phyloP scores from a whole-genome alignment of 148 eudicot genomes.

The Silene uniflora region DNA sequence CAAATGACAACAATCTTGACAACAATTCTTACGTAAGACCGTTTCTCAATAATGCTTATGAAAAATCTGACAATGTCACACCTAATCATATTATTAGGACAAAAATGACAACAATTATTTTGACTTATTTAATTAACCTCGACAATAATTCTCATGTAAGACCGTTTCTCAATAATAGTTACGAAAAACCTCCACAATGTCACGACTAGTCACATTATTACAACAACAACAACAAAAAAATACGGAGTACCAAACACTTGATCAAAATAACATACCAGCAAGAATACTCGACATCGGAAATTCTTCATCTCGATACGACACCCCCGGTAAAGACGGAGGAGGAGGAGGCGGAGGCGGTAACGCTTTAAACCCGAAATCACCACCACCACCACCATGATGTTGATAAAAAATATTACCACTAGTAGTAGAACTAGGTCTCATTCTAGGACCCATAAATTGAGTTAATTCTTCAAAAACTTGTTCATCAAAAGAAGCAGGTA shows the following conservation, averaged over 20 bases:
- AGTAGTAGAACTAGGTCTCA: conserved; percentile 38
- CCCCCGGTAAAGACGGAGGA: conserved; percentile 38
- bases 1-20: too few relatives aligned
- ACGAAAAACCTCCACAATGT: not conserved
- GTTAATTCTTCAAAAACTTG: conserved; percentile 78
- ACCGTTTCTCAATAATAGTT: too few relatives aligned
- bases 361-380: conserved; percentile 21
- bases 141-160: too few relatives aligned
- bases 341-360: conserved; percentile 45
- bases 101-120: not conserved
- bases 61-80: not conserved
- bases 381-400: not conserved
- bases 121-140: too few relatives aligned
- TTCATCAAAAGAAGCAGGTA: conserved; percentile 88
- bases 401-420: conserved; percentile 7
- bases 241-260: not conserved
- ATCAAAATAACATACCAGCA: not conserved
- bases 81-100: not conserved
- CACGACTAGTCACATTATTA: not conserved
- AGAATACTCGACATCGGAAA: conserved; percentile 36
- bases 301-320: conserved; percentile 39
- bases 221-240: not conserved
- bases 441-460: conserved; percentile 74
- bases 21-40: too few relatives aligned
- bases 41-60: too few relatives aligned